Conservation (phyloP, 2,329 filamentous ascomycete species). For the Paracoccidioides lutzii region DNA sequence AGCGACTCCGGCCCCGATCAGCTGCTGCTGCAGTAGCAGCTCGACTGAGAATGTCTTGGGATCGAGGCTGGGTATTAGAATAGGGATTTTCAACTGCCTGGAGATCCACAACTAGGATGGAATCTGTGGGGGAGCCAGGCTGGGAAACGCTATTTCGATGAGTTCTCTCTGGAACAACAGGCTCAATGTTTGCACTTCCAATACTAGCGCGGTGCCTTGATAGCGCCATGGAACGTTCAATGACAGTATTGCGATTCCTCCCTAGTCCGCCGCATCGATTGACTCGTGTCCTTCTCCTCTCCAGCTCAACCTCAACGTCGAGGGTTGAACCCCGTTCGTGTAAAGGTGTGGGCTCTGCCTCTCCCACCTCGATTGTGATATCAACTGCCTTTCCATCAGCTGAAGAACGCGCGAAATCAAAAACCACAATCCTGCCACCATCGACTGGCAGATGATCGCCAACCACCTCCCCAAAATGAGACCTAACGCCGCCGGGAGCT, state of each 20-base stretch:
- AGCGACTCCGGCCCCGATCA: conserved; percentile 41
- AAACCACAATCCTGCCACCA: conserved; percentile 56
- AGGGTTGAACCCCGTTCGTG: conserved; percentile 63
- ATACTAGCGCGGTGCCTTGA: conserved; percentile 3
- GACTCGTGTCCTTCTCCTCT: conserved; percentile 59
- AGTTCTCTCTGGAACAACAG: conserved; percentile 14
- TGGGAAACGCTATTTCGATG: conserved; percentile 19
- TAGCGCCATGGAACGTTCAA: conserved; percentile 12
- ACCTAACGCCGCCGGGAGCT: conserved; percentile 54
- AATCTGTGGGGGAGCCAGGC: conserved; percentile 15
- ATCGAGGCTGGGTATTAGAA: conserved; percentile 58
- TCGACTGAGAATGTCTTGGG: conserved; percentile 55
- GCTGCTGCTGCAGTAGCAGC: conserved; percentile 62
- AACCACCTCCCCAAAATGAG: conserved; percentile 44
- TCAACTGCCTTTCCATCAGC: conserved; percentile 44
- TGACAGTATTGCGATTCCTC: conserved; percentile 10
- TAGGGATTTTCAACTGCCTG: conserved; percentile 59
- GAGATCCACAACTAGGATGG: conserved; percentile 24
- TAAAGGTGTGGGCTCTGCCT: conserved; percentile 53
- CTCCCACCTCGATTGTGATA: conserved; percentile 61
- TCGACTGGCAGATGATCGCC: conserved; percentile 68
- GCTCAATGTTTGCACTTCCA: conserved; percentile 10
- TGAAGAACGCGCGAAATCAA: conserved; percentile 58
- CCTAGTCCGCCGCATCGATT: conserved; percentile 42
- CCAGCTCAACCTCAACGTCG: conserved; percentile 66